Base-by-base conservation (phyloP, 192 early-diverging fungal genomes). In the Coemansia umbellata region DNA sequence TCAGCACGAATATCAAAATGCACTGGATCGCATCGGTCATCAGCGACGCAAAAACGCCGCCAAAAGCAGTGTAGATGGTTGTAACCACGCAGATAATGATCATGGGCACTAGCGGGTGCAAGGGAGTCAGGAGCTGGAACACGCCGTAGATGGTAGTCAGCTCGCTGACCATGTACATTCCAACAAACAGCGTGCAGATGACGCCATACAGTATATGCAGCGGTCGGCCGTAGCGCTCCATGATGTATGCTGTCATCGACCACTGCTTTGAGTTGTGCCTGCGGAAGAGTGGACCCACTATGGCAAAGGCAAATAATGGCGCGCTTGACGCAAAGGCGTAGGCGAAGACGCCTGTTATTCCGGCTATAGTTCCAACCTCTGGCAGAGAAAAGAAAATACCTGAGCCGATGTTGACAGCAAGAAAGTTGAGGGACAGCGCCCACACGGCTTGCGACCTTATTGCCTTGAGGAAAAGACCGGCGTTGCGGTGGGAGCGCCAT, bases 341-440 rank as follows among this genome's bases (percentile, higher is more conserved):
- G 27, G 80, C 80, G 49, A 87, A 77, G 8, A 85, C 72, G 13
- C 86, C 86, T 8, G 84, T 69, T 23, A 88, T 74, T 18, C 86
- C 86, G 13, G 80, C 80, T 28, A 81, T 80, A 33, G 83, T 77
- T 26, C 80, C 85, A 37, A 84, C 80, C 28, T 83, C 75, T 45
- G 85, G 85, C 43, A 88, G 66, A 8, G 81, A 78, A 37, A 82
- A 87, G 58, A 88, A 72, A 37, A 85, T 84, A 37, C 83, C 80
- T 13, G 81, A 73, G 18, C 84, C 84, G 33, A 85, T 58, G 47
- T 81, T 81, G 39, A 74, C 63, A 0, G 78, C 72, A 23, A 80
- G 62, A 48, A 75, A 85, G 56, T 83, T 82, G 13, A 74, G 55
- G 2, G 63, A 70, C 37, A 84, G 58, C 5, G 76, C 45, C 31